Evolutionary conservation across 2,329 filamentous ascomycete species (phyloP).

Genomic region (Dactylonectria estremocensis): DNA sequence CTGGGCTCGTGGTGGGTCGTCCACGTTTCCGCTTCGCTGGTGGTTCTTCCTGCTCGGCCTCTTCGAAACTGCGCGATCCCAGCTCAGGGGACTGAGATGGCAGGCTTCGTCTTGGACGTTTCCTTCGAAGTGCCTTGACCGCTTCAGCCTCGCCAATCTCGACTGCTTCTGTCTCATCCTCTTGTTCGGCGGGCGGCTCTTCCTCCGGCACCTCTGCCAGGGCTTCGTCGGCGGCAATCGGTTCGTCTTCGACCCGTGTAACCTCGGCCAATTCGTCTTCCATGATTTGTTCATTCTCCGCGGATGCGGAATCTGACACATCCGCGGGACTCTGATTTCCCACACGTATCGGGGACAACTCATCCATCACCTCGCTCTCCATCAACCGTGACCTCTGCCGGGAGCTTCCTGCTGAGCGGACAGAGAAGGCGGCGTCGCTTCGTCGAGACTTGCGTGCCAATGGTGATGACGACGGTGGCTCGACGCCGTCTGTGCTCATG

Average conservation of each 20-base stretch:
- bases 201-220: constrained; percentile 44
- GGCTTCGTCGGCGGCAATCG: constrained; percentile 39
- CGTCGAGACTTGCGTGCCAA: constrained; percentile 59
- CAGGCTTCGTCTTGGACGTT: constrained; percentile 58
- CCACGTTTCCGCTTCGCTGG: constrained; percentile 57
- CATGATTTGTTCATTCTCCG: constrained; percentile 20
- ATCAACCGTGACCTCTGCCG: constrained; percentile 40
- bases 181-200: constrained; percentile 24
- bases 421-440: constrained; percentile 51
- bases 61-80: constrained; percentile 53
- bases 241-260: constrained; percentile 38
- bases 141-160: constrained; percentile 62
- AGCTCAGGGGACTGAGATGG: constrained; percentile 60
- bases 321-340: constrained; percentile 24
- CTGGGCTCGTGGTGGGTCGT: constrained; percentile 57
- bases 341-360: constrained; percentile 52
- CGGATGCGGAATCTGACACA: constrained; percentile 26
- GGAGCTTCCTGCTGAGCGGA: constrained; percentile 49
- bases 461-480: constrained; percentile 58
- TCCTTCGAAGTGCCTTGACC: constrained; percentile 59
- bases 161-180: constrained; percentile 52
- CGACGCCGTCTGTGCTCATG: constrained; percentile 51
- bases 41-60: constrained; percentile 51
- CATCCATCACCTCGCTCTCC: constrained; percentile 48
- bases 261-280: constrained; percentile 21